Conservation (phyloP, 768 basidiomycete species). For the Mycena kentingensis region DNA sequence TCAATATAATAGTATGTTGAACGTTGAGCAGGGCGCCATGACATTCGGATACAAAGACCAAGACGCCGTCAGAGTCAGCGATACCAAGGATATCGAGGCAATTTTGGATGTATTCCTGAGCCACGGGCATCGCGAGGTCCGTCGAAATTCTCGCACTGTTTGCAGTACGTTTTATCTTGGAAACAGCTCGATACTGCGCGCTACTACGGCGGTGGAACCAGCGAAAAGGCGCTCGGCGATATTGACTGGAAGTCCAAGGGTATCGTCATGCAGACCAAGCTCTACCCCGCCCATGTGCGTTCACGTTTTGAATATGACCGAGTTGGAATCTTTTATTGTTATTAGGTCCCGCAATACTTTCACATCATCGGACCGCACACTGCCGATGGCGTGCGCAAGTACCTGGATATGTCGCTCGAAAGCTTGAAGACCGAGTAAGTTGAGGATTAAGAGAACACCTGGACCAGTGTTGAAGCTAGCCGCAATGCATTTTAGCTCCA, state of each 20-base stretch:
- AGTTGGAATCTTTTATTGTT: background rate
- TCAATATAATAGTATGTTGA: background rate
- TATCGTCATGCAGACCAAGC: conserved; percentile 49
- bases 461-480: background rate
- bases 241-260: conserved; percentile 43
- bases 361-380: conserved; percentile 5
- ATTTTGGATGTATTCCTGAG: conserved; percentile 47
- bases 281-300: conserved; percentile 37
- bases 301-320: background rate
- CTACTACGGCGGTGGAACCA: conserved; percentile 12
- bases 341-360: background rate
- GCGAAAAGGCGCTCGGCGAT: conserved; percentile 40
- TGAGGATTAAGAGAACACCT: background rate
- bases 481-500: background rate
- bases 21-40: background rate
- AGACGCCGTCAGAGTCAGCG: background rate
- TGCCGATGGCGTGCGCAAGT: conserved; percentile 21
- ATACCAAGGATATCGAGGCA: background rate
- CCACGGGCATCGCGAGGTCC: conserved; percentile 48
- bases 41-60: background rate
- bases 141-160: background rate
- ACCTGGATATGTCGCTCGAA: conserved; percentile 39
- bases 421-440: conserved; percentile 43
- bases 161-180: background rate
- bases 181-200: conserved; percentile 17